These are phyloP conservation scores for Pyrenophora graminea DNA, from an alignment of 2,329 filamentous ascomycete genomes.

Conservation along the genomic window DNA sequence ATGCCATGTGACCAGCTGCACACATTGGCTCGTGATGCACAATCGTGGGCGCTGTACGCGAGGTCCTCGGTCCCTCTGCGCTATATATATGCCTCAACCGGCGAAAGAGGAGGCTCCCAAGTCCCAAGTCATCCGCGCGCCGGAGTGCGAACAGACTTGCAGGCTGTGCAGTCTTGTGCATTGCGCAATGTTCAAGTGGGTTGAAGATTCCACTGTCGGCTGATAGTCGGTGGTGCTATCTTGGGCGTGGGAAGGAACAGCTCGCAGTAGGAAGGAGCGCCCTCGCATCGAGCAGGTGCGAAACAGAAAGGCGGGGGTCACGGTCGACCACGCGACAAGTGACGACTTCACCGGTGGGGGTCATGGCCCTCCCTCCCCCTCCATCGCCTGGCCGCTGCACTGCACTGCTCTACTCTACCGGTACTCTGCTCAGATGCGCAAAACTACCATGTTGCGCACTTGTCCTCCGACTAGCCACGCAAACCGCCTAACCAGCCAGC, in stretches of 20 bases:
- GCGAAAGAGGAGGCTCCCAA: no score
- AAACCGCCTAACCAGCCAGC: background rate
- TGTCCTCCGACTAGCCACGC: background rate
- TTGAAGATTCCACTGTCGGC: background rate
- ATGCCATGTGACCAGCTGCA: no score
- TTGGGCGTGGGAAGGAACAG: background rate
- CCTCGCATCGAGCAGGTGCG: conserved; percentile 8
- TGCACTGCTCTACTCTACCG: background rate
- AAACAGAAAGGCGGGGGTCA: conserved; percentile 7
- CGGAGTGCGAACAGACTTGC: no score
- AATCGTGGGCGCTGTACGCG: no score
- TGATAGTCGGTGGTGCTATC: background rate
- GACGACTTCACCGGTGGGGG: background rate
- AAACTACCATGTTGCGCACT: conserved; percentile 3
- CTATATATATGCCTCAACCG: no score
- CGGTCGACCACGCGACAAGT: conserved; percentile 11
- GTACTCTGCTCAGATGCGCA: conserved; percentile 5
- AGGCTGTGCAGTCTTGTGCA: no score
- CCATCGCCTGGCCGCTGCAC: background rate
- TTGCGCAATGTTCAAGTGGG: no score
- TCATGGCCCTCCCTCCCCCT: background rate
- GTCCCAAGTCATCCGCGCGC: no score
- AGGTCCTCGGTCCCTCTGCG: no score
- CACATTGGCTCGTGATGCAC: no score
- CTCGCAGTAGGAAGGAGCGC: background rate